phyloP scores from a whole-genome alignment of 768 basidiomycete genomes.

The Russula dissimulans region DNA sequence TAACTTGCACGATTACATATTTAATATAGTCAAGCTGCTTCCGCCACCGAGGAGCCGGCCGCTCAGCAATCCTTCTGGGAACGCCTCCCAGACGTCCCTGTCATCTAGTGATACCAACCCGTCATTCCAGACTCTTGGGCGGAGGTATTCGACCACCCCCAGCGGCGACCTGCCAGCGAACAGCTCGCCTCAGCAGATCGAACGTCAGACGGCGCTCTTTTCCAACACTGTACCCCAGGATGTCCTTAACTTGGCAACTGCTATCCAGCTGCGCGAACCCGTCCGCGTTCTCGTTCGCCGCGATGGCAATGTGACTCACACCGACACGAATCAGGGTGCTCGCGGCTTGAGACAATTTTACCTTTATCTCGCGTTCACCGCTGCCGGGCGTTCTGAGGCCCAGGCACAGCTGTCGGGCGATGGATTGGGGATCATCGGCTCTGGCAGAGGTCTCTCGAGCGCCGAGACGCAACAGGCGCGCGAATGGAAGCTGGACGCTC shows the following conservation, averaged over 20 bases:
- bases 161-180: conserved; percentile 29
- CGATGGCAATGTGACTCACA: conserved; percentile 70
- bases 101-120: conserved; percentile 14
- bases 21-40: conserved; percentile 84
- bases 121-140: conserved; percentile 28
- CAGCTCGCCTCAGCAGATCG: conserved; percentile 37
- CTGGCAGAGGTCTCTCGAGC: conserved; percentile 72
- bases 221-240: conserved; percentile 98
- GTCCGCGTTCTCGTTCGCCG: conserved; percentile 95
- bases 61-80: conserved; percentile 38
- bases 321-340: conserved; percentile 61
- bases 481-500: conserved; percentile 92
- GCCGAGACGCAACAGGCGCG: conserved; percentile 79
- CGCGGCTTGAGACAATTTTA: conserved; percentile 92
- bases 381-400: conserved; percentile 63
- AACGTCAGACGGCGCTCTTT: conserved; percentile 90
- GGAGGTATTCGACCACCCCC: conserved; percentile 53
- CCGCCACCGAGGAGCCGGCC: conserved; percentile 75
- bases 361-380: conserved; percentile 90
- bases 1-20: conserved; percentile 91
- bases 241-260: conserved; percentile 88
- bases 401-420: conserved; percentile 35
- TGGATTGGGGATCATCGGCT: conserved; percentile 86
- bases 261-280: conserved; percentile 90
- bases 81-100: conserved; percentile 12